These are phyloP conservation scores for Penicillium malachiteum DNA, from an alignment of 495 filamentous ascomycete genomes.

Conservation along the genomic window DNA sequence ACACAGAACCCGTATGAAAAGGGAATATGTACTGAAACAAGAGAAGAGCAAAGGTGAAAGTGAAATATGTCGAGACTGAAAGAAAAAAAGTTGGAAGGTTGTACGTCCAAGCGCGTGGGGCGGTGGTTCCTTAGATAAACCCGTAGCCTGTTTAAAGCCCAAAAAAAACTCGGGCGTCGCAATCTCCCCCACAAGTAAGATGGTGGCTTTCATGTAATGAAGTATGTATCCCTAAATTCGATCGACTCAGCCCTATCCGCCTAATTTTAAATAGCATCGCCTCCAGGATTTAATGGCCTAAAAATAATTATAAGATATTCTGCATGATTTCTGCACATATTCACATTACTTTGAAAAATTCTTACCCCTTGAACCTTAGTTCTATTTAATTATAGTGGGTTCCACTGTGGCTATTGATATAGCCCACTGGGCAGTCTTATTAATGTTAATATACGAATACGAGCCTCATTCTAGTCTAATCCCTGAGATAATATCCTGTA, in stretches of 20 bases:
- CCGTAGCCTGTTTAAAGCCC: too few species aligned
- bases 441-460: neutral
- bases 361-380: neutral
- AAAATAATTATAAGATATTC: neutral
- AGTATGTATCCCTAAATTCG: neutral
- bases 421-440: neutral
- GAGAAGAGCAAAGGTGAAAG: slow-evolving; percentile 9
- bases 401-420: slow-evolving; percentile 13
- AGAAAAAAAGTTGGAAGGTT: neutral
- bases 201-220: neutral
- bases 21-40: neutral
- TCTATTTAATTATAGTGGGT: neutral
- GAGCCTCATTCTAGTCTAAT: neutral
- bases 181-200: slow-evolving; percentile 1
- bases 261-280: neutral
- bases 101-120: slow-evolving; percentile 31
- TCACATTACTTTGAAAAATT: neutral
- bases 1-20: slow-evolving; percentile 1
- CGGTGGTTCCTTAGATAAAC: slow-evolving; percentile 7
- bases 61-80: neutral
- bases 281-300: neutral
- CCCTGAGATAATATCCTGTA: slow-evolving; percentile 7
- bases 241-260: neutral
- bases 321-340: neutral
- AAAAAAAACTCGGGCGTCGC: neutral